Conservation (phyloP, 2,329 filamentous ascomycete species). For the Penicillium corylophilum region DNA sequence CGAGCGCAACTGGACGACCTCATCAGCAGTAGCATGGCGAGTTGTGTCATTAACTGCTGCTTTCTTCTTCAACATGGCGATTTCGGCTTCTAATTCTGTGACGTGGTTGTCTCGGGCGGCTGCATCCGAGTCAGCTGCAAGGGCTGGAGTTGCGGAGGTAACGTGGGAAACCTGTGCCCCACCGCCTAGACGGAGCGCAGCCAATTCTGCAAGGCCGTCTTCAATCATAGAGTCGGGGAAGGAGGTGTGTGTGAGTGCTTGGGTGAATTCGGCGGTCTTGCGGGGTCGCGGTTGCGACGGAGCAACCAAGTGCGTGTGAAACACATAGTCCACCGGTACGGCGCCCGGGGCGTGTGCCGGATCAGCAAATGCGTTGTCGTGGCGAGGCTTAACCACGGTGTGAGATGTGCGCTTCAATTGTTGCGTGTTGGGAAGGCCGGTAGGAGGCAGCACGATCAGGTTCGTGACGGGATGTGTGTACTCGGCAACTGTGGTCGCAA, state of each 20-base stretch:
- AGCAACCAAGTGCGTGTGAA: constrained; percentile 40
- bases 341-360: constrained; percentile 34
- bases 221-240: constrained; percentile 42
- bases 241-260: constrained; percentile 39
- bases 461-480: constrained; percentile 83
- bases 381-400: constrained; percentile 73
- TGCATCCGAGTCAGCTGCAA: constrained; percentile 14
- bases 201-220: constrained; percentile 42
- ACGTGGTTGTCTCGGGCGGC: constrained; percentile 28
- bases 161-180: constrained; percentile 19
- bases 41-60: constrained; percentile 35
- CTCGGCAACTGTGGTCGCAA: constrained; percentile 65
- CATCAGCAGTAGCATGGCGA: constrained; percentile 35
- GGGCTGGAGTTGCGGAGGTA: constrained; percentile 8
- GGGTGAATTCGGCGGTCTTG: constrained; percentile 31
- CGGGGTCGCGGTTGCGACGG: constrained; percentile 11
- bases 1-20: constrained; percentile 39
- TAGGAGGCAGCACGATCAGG: constrained; percentile 67
- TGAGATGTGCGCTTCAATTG: constrained; percentile 52
- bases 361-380: constrained; percentile 41
- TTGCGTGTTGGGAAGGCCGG: constrained; percentile 43
- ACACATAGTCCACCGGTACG: constrained; percentile 45
- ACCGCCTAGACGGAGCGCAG: constrained; percentile 27
- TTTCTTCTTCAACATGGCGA: constrained; percentile 41
- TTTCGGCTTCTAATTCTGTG: constrained; percentile 40